A percentile compares a stretch with the other conserved stretches of the same genome.
Conservation (phyloP, 805 yeast genomes). For the Saturnispora serradocipensis region DNA sequence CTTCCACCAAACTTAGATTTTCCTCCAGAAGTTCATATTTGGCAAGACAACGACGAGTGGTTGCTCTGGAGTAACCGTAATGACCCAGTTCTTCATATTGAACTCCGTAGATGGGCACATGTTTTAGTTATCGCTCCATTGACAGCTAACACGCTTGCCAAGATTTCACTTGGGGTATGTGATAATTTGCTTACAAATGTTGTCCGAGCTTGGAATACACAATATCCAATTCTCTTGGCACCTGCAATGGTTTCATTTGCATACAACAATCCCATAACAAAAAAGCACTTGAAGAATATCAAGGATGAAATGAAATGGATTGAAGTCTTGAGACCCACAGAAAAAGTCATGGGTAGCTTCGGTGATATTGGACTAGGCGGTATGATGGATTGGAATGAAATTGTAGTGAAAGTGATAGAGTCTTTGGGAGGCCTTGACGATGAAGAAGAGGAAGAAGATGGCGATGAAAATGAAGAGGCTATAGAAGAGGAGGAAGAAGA, state of each 20-base stretch:
- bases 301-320: slow-evolving; percentile 59
- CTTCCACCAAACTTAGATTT: slow-evolving; percentile 36
- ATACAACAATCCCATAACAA: slow-evolving; percentile 48
- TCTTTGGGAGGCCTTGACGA: slow-evolving; percentile 47
- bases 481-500: slow-evolving; percentile 21
- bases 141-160: slow-evolving; percentile 49
- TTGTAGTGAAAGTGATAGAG: slow-evolving; percentile 44
- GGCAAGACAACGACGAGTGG: slow-evolving; percentile 58
- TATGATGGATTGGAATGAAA: slow-evolving; percentile 60
- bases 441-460: slow-evolving; percentile 34
- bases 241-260: slow-evolving; percentile 56
- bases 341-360: slow-evolving; percentile 43
- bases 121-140: slow-evolving; percentile 47
- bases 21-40: slow-evolving; percentile 38
- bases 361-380: slow-evolving; percentile 64
- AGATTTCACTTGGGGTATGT: slow-evolving; percentile 48
- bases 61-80: slow-evolving; percentile 40
- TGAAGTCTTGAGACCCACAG: slow-evolving; percentile 49
- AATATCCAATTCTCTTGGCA: slow-evolving; percentile 47
- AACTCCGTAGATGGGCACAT: slow-evolving; percentile 55
- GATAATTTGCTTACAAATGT: slow-evolving; percentile 52
- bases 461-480: slow-evolving; percentile 15
- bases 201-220: slow-evolving; percentile 52
- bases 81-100: slow-evolving; percentile 54
- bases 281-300: slow-evolving; percentile 42